Percentiles rank a stretch among this genome's conserved stretches.
Evolutionary conservation across 805 yeast genomes (phyloP).

Genomic region (Candida sonorensis): DNA sequence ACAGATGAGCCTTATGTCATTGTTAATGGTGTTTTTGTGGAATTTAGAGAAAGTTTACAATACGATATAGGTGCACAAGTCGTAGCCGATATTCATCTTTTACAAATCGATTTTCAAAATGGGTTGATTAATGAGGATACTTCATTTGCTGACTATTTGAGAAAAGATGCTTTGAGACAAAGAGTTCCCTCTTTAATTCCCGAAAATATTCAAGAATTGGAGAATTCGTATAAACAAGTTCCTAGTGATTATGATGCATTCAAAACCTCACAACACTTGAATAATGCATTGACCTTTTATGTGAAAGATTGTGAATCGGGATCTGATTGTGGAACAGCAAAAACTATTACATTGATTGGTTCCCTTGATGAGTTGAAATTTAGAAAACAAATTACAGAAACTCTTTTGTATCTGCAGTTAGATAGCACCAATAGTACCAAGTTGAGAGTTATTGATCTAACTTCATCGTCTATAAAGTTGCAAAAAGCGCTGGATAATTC

Average conservation of each 20-base stretch:
- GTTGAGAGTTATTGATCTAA: constrained; percentile 15
- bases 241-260: no score
- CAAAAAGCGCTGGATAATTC: constrained; percentile 3
- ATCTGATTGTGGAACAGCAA: no score
- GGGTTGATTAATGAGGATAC: constrained; percentile 22
- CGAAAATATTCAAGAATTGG: constrained; percentile 28
- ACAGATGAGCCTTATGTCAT: constrained; percentile 43
- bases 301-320: no score
- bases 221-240: constrained; percentile 8
- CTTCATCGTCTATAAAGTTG: not conserved
- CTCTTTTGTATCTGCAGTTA: constrained; percentile 19
- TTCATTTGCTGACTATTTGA: constrained; percentile 34
- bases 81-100: constrained; percentile 40
- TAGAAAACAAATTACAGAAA: constrained; percentile 36
- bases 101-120: constrained; percentile 24
- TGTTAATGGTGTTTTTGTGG: constrained; percentile 65
- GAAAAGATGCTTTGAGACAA: constrained; percentile 31
- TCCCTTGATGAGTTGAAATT: constrained; percentile 36
- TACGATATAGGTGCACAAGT: constrained; percentile 45
- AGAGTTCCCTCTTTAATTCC: constrained; percentile 52
- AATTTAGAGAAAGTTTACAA: constrained; percentile 48
- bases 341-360: constrained; percentile 50
- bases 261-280: no score
- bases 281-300: no score
- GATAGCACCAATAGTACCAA: constrained; percentile 6